Evolutionary conservation across 2,329 filamentous ascomycete genomes (phyloP), one percentile per base, ranked within the genome.

Genomic region (Diaporthe vaccinii): DNA sequence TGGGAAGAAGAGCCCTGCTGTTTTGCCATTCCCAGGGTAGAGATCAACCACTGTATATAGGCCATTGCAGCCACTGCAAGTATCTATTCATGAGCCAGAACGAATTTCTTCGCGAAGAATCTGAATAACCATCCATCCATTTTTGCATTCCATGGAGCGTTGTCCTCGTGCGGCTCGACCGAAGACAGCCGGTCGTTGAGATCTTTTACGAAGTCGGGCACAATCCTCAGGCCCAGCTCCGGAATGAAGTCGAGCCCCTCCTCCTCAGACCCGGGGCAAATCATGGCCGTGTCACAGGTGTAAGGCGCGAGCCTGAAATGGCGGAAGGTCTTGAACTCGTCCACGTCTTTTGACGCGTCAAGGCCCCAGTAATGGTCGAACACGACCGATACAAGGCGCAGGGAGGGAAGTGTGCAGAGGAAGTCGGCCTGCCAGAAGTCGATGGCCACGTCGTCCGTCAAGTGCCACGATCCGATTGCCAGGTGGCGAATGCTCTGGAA

Each of bases 1-100:
- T 79, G 88, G 88, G n/a, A 86, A 85, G 74, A 88, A 85, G 81
- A 87, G 86, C 79, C 79, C 73, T 46, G 73, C 73, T 20, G 73
- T 74, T 17, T 34, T 70, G 53, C 73, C 78, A 8, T 79, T 78
- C 70, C 78, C 78, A 22, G 73, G 49, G 20, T 70, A 49, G 36
- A 41, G 5, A 28, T 20, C 1, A 41, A 9, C 3, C 14, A 14
- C 10, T 44, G n/a, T 53, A 36, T 7, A 12, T 41, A 14, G 61
- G 28, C 2, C 46, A 20, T 20, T 20, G 22, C 28, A 39, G 31
- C 22, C 46, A 41, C 4, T 17, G n/a, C 4, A 28, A 15, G 31
- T 25, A 2, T 36, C 15, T 53, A 68, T 8, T 9, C 46, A 14
- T 28, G n/a, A 28, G 34, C 65, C 14, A 53, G 34, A 4, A 73